These are phyloP conservation scores for Ogataea henricii DNA, from an alignment of 805 yeast species.

Conservation along the genomic window DNA sequence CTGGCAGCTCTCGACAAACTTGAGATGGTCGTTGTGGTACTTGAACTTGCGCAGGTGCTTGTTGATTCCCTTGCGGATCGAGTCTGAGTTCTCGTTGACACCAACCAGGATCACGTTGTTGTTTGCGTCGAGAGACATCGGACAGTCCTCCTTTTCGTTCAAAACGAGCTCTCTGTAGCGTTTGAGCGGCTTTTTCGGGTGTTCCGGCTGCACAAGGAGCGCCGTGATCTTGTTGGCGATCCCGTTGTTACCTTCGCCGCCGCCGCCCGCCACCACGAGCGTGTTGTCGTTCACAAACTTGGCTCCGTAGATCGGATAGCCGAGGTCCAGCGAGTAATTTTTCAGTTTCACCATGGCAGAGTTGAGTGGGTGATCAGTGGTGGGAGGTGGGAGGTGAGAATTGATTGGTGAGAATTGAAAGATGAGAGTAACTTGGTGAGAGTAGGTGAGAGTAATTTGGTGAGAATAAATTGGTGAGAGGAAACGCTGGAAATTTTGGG, in stretches of 20 bases:
- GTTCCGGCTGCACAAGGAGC: slow-evolving; percentile 55
- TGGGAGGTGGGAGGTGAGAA: background rate
- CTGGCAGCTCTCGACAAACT: slow-evolving; percentile 62
- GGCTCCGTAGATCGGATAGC: slow-evolving; percentile 83
- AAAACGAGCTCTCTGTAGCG: slow-evolving; percentile 58
- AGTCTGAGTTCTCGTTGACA: slow-evolving; percentile 66
- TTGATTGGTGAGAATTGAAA: background rate
- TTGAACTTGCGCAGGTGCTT: slow-evolving; percentile 69
- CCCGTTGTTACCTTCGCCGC: slow-evolving; percentile 92
- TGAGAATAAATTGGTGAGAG: background rate
- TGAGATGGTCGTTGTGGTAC: slow-evolving; percentile 60
- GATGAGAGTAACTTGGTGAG: background rate
- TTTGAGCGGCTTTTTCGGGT: slow-evolving; percentile 49
- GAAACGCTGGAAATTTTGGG: no score
- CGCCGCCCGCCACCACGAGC: slow-evolving; percentile 85
- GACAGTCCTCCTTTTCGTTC: slow-evolving; percentile 75
- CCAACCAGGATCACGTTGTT: slow-evolving; percentile 64
- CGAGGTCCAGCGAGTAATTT: slow-evolving; percentile 36
- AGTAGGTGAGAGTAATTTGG: no score
- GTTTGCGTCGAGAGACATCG: slow-evolving; percentile 72
- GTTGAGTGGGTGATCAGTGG: background rate
- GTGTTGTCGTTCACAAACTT: slow-evolving; percentile 62
- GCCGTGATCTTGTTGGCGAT: slow-evolving; percentile 82
- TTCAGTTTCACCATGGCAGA: slow-evolving; percentile 28
- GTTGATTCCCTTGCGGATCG: slow-evolving; percentile 62